phyloP scores from a whole-genome alignment of 148 eudicot species.

The Cornus florida region DNA sequence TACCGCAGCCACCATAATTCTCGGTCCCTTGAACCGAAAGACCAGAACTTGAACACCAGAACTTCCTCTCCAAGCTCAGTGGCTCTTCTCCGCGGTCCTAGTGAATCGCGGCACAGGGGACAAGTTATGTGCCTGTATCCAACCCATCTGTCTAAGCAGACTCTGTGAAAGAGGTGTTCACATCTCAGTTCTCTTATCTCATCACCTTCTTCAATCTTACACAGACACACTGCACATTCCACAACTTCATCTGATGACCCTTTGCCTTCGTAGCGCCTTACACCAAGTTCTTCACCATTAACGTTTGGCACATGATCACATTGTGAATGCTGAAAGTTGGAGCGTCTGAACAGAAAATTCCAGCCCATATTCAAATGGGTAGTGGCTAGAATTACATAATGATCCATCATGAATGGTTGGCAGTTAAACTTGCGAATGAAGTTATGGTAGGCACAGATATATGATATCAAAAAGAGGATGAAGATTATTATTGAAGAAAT shows the following conservation, averaged over 20 bases:
- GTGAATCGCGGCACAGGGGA: conserved; percentile 19
- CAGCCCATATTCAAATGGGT: background rate
- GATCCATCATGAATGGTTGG: background rate
- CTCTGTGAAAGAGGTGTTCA: conserved; percentile 24
- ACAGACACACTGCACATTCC: conserved; percentile 29
- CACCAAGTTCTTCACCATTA: background rate
- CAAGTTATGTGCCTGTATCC: conserved; percentile 3
- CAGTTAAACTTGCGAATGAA: background rate
- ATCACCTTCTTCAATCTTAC: conserved; percentile 21
- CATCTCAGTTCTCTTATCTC: conserved; percentile 19
- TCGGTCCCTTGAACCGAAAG: conserved; percentile 3
- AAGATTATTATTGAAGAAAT: background rate
- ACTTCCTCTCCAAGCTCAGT: conserved; percentile 12
- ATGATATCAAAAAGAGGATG: background rate
- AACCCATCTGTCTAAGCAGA: conserved; percentile 24
- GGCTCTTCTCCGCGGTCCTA: background rate
- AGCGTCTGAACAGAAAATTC: background rate
- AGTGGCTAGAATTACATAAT: background rate
- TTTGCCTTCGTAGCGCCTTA: background rate
- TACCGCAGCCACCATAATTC: background rate
- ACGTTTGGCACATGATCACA: background rate
- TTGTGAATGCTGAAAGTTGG: background rate
- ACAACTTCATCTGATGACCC: background rate
- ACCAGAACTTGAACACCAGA: conserved; percentile 19
- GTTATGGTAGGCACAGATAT: background rate